Evolutionary conservation across 441 rosid species (phyloP).

Genomic region (Iberis amara): DNA sequence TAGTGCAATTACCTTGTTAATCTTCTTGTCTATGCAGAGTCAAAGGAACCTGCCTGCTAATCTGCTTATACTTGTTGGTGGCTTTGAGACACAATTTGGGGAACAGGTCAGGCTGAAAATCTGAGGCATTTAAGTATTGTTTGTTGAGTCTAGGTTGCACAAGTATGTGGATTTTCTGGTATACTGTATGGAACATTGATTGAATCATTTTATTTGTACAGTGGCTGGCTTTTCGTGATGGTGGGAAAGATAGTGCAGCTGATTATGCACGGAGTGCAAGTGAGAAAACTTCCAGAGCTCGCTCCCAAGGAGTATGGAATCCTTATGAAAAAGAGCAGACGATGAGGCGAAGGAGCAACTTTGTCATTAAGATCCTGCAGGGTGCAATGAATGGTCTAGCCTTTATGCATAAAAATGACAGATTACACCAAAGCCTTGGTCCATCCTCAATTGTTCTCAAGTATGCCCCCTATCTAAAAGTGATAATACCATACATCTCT

Average conservation of each 20-base stretch:
- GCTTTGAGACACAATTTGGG: slow-evolving; percentile 82
- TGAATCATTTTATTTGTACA: slow-evolving; percentile 34
- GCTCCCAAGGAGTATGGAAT: slow-evolving; percentile 53
- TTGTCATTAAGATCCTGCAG: slow-evolving; percentile 52
- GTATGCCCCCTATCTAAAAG: slow-evolving; percentile 37
- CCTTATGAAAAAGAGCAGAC: slow-evolving; percentile 47
- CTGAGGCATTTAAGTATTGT: slow-evolving; percentile 20
- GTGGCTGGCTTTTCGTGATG: slow-evolving; percentile 93
- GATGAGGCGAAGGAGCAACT: slow-evolving; percentile 51
- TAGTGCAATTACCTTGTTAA: slow-evolving; percentile 16
- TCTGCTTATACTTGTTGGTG: slow-evolving; percentile 71
- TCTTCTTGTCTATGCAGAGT: slow-evolving; percentile 44
- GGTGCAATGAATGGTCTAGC: slow-evolving; percentile 83
- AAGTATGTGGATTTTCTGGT: slow-evolving; percentile 18
- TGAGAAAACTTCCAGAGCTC: slow-evolving; percentile 46
- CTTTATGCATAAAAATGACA: slow-evolving; percentile 72
- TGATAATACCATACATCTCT: slow-evolving; percentile 14
- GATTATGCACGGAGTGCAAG: slow-evolving; percentile 66
- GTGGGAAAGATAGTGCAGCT: slow-evolving; percentile 77
- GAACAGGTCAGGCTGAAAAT: slow-evolving; percentile 64
- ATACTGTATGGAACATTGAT: slow-evolving; percentile 19
- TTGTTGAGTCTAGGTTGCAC: slow-evolving; percentile 12
- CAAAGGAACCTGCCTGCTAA: slow-evolving; percentile 49
- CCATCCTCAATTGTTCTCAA: slow-evolving; percentile 87
- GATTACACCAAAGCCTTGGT: slow-evolving; percentile 95